phyloP scores from a whole-genome alignment of 257 asterid genomes.

The Cynanchum wilfordii region DNA sequence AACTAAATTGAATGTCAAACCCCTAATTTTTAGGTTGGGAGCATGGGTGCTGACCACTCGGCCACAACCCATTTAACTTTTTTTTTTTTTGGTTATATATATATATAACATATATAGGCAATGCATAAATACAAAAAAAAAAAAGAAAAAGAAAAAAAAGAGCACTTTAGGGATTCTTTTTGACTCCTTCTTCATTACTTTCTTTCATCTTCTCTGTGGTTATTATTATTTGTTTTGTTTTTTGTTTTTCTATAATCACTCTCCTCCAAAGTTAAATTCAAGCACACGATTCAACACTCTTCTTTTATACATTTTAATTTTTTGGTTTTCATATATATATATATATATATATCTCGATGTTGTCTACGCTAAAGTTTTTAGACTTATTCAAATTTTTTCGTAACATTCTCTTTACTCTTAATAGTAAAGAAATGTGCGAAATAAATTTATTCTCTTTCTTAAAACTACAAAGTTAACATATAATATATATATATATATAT shows the following conservation, averaged over 20 bases:
- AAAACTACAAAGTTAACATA: background rate
- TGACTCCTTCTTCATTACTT: slow-evolving; percentile 15
- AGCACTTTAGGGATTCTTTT: slow-evolving; percentile 26
- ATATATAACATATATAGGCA: background rate
- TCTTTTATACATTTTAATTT: no score
- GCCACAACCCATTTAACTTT: no score
- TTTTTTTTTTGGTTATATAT: background rate
- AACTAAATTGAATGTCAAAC: no score
- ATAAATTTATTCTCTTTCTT: background rate
- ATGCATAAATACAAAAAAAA: slow-evolving; percentile 19
- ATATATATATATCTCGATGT: background rate
- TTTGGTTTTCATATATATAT: background rate
- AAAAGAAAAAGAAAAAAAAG: background rate
- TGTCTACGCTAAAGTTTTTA: no score
- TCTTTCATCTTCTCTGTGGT: background rate
- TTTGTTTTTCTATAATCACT: background rate
- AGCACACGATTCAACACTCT: background rate
- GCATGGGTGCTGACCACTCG: no score
- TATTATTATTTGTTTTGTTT: slow-evolving; percentile 2
- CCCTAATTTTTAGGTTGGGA: no score
- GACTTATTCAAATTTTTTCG: no score
- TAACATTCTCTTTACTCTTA: background rate
- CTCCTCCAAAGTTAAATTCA: background rate
- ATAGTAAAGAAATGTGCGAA: background rate
- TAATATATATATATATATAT: no score